These are phyloP conservation scores for Zasmidium citrigriseum DNA, from an alignment of 2,329 filamentous ascomycete species.

Conservation along the genomic window DNA sequence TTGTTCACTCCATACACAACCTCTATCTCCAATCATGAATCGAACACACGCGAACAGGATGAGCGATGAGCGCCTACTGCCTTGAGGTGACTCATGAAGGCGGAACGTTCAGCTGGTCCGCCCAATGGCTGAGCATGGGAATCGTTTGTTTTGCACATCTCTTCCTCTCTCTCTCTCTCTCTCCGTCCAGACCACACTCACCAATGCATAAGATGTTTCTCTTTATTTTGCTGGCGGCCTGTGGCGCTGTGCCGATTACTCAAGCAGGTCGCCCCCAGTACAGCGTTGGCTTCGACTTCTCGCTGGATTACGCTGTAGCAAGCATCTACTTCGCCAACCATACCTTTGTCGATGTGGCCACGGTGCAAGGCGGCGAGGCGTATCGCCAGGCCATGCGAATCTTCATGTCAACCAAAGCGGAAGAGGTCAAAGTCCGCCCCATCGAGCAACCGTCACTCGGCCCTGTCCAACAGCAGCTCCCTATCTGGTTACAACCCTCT, in stretches of 20 bases:
- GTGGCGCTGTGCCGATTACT: neutral
- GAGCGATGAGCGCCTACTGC: neutral
- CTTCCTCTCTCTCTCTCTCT: neutral
- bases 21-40: neutral
- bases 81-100: neutral
- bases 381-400: slow-evolving; percentile 7
- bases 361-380: slow-evolving; percentile 1
- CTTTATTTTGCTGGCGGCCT: neutral
- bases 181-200: neutral
- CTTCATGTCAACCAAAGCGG: slow-evolving; percentile 1
- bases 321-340: slow-evolving; percentile 7
- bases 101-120: neutral
- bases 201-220: neutral
- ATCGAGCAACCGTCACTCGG: neutral
- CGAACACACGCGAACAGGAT: no score
- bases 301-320: slow-evolving; percentile 10
- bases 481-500: neutral
- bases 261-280: slow-evolving; percentile 5
- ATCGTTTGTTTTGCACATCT: neutral
- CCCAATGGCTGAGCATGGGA: neutral
- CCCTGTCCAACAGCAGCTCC: slow-evolving; percentile 1
- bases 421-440: neutral
- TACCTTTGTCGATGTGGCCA: slow-evolving; percentile 8
- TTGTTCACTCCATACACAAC: neutral
- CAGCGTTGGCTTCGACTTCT: slow-evolving; percentile 9